Conservation (phyloP, 352 stramenopile species). For the Pseudoperonospora humuli region DNA sequence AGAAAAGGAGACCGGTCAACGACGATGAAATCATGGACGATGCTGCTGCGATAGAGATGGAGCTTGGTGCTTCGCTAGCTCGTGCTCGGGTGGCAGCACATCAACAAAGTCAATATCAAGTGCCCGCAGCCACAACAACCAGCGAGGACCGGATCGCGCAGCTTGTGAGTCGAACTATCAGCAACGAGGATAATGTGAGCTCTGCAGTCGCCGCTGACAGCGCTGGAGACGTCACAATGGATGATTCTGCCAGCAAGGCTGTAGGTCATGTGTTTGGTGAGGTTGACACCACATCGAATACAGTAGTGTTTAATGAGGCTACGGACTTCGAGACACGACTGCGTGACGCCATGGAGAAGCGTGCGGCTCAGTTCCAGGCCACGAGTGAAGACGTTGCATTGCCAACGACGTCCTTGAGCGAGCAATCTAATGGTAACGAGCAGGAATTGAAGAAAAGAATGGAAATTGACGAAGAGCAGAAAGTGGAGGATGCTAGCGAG, state of each 20-base stretch:
- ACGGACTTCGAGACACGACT: constrained; percentile 78
- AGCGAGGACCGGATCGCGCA: constrained; percentile 54
- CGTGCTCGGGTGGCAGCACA: constrained; percentile 52
- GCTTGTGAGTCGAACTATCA: constrained; percentile 45
- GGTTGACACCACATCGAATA: constrained; percentile 23
- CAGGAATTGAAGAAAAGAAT: constrained; percentile 23
- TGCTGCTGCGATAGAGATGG: constrained; percentile 47
- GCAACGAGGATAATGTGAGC: constrained; percentile 13
- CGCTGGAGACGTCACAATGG: constrained; percentile 4
- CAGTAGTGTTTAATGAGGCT: constrained; percentile 78
- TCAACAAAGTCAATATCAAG: constrained; percentile 20
- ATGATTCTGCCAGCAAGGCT: constrained; percentile 18
- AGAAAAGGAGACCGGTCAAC: constrained; percentile 30
- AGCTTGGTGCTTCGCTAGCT: constrained; percentile 70
- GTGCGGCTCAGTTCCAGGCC: constrained; percentile 43
- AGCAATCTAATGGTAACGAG: constrained; percentile 24
- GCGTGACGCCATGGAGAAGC: constrained; percentile 69
- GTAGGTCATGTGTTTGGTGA: constrained; percentile 41
- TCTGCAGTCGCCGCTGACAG: constrained; percentile 11
- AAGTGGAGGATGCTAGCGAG: constrained; percentile 33
- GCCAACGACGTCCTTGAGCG: neutral
- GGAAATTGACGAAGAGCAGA: constrained; percentile 18
- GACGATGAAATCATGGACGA: constrained; percentile 44
- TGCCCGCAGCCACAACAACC: constrained; percentile 8
- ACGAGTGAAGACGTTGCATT: constrained; percentile 1